Percentiles rank a stretch among this genome's conserved stretches.
These are phyloP conservation scores for Spatholobus suberectus DNA, from an alignment of 306 rosid species.

Conservation along the genomic window DNA sequence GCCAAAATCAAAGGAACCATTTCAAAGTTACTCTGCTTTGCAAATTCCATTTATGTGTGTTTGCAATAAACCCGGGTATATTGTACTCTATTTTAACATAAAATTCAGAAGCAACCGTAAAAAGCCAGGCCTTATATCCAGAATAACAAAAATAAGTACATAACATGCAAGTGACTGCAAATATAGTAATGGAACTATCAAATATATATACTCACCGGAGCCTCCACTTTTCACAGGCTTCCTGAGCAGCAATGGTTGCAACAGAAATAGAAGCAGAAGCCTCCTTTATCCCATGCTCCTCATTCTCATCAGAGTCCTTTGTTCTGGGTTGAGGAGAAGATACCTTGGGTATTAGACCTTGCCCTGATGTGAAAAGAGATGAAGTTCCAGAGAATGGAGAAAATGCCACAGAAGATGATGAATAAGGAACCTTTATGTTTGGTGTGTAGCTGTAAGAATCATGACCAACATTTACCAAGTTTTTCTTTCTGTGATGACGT, in stretches of 20 bases:
- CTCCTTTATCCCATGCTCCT: conserved; percentile 55
- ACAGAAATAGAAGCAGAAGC: conserved; percentile 56
- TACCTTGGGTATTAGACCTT: conserved; percentile 53
- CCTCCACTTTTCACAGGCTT: conserved; percentile 95
- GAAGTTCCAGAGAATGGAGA: too few species aligned
- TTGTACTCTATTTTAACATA: conserved; percentile 31
- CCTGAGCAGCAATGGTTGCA: conserved; percentile 67
- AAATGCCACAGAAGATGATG: conserved; percentile 36
- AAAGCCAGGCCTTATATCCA: conserved; percentile 18
- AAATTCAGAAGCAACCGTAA: conserved; percentile 26
- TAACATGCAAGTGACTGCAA: conserved; percentile 22
- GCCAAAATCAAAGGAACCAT: conserved; percentile 38
- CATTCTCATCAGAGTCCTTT: conserved; percentile 48
- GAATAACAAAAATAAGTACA: conserved; percentile 18
- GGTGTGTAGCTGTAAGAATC: conserved; percentile 57
- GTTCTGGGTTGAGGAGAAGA: conserved; percentile 50
- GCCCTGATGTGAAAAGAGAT: conserved; percentile 39
- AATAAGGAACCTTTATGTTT: conserved; percentile 63
- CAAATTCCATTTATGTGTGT: conserved; percentile 2
- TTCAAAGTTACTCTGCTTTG: not conserved
- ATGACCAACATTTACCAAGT: conserved; percentile 61
- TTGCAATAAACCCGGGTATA: not conserved
- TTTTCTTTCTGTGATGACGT: conserved; percentile 66
- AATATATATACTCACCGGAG: conserved; percentile 64
- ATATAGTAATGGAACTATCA: conserved; percentile 26